Evolutionary conservation across 441 rosid species (phyloP).

Genomic region (Melastoma candidum): DNA sequence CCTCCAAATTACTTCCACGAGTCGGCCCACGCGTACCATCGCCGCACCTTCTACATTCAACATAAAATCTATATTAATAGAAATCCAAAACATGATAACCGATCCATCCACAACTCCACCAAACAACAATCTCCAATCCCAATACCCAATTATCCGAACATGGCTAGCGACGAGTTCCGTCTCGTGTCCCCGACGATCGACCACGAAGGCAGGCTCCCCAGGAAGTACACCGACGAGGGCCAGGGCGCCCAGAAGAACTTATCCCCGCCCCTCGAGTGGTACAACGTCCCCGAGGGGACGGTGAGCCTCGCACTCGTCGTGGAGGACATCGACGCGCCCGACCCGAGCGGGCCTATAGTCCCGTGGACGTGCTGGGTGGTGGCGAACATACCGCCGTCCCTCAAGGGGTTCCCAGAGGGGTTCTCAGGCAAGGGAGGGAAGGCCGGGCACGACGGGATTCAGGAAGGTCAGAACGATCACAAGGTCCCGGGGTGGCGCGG

Average conservation of each 20-base stretch:
- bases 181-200: slow-evolving; percentile 26
- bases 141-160: neutral
- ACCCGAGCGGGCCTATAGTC: slow-evolving; percentile 55
- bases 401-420: slow-evolving; percentile 62
- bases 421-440: slow-evolving; percentile 52
- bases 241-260: slow-evolving; percentile 37
- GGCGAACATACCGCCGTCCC: slow-evolving; percentile 42
- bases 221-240: slow-evolving; percentile 41
- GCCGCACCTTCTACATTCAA: no score
- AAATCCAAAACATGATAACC: no score
- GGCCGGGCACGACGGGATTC: slow-evolving; percentile 26
- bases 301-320: slow-evolving; percentile 56
- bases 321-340: slow-evolving; percentile 70
- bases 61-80: no score
- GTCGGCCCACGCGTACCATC: no score
- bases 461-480: slow-evolving; percentile 58
- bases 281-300: slow-evolving; percentile 61
- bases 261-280: slow-evolving; percentile 55
- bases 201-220: slow-evolving; percentile 34
- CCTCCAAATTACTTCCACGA: no score
- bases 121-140: neutral
- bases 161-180: slow-evolving; percentile 36
- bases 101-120: neutral
- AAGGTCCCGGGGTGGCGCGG: slow-evolving; percentile 75
- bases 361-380: slow-evolving; percentile 82